Conservation (phyloP, 2,329 filamentous ascomycete species). For the Pseudocercospora musae region DNA sequence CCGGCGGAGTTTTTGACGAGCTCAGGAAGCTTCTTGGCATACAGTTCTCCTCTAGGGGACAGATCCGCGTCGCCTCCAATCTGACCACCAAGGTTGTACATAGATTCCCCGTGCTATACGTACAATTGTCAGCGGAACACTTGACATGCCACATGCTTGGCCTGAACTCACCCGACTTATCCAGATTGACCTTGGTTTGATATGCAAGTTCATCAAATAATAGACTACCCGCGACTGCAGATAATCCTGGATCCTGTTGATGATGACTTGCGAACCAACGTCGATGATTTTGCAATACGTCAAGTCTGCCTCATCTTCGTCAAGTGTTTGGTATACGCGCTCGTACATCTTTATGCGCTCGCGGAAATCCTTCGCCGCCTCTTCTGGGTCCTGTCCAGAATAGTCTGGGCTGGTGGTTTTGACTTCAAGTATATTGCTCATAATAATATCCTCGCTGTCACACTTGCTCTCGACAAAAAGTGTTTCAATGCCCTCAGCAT, state of each 20-base stretch:
- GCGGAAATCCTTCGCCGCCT: slow-evolving; percentile 85
- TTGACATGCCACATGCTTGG: not conserved
- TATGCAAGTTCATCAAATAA: slow-evolving; percentile 97
- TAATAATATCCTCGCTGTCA: slow-evolving; percentile 92
- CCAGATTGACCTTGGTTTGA: slow-evolving; percentile 95
- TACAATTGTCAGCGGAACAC: slow-evolving; percentile 6
- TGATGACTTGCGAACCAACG: slow-evolving; percentile 92
- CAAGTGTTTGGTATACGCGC: slow-evolving; percentile 91
- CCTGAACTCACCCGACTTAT: slow-evolving; percentile 61
- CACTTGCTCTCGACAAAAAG: slow-evolving; percentile 97
- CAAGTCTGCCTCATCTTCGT: slow-evolving; percentile 79
- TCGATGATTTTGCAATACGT: slow-evolving; percentile 98
- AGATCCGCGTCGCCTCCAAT: slow-evolving; percentile 91
- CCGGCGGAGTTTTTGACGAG: slow-evolving; percentile 83
- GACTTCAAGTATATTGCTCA: slow-evolving; percentile 89
- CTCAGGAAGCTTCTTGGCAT: slow-evolving; percentile 78
- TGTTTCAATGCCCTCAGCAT: slow-evolving; percentile 71
- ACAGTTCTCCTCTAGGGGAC: slow-evolving; percentile 80
- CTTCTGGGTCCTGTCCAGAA: slow-evolving; percentile 85
- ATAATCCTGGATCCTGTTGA: slow-evolving; percentile 97
- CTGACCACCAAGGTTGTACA: slow-evolving; percentile 83
- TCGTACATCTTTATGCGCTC: slow-evolving; percentile 96
- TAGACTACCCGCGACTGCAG: slow-evolving; percentile 95
- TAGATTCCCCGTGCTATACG: slow-evolving; percentile 81
- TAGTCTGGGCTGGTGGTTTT: slow-evolving; percentile 98